phyloP scores from a whole-genome alignment of 2,329 filamentous ascomycete genomes.

The Trichophyton schoenleinii region DNA sequence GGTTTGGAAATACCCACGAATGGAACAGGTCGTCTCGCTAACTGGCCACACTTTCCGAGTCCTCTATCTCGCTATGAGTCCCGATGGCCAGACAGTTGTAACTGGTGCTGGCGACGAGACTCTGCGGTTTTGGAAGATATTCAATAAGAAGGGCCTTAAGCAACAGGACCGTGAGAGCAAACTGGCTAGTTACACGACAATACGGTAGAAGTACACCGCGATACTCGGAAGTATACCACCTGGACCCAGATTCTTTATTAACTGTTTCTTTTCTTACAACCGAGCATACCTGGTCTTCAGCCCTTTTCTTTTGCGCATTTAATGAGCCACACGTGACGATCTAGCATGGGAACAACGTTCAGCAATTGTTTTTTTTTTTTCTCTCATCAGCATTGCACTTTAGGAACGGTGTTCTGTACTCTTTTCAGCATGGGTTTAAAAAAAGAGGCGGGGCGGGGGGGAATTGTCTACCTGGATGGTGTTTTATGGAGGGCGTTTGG shows the following conservation, averaged over 20 bases:
- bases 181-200: slow-evolving; percentile 70
- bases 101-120: slow-evolving; percentile 96
- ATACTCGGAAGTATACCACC: not conserved
- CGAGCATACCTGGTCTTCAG: not conserved
- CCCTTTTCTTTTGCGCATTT: not conserved
- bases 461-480: not conserved
- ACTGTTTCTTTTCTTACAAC: not conserved
- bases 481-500: not conserved
- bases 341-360: slow-evolving; percentile 2
- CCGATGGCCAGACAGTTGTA: slow-evolving; percentile 83
- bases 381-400: not conserved
- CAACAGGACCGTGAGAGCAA: slow-evolving; percentile 52
- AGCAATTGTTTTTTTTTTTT: not conserved
- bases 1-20: slow-evolving; percentile 97
- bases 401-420: not conserved
- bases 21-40: slow-evolving; percentile 90
- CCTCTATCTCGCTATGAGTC: slow-evolving; percentile 92
- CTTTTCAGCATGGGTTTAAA: not conserved
- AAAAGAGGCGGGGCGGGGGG: not conserved
- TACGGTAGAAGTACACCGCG: slow-evolving; percentile 39
- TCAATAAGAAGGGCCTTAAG: slow-evolving; percentile 65
- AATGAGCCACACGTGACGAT: not conserved
- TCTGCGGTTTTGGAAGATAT: slow-evolving; percentile 90
- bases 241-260: not conserved
- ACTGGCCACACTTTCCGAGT: slow-evolving; percentile 96